Percentiles rank a stretch among this genome's conserved stretches.
phyloP scores from a whole-genome alignment of 306 rosid species.

The Mimosa pudica region DNA sequence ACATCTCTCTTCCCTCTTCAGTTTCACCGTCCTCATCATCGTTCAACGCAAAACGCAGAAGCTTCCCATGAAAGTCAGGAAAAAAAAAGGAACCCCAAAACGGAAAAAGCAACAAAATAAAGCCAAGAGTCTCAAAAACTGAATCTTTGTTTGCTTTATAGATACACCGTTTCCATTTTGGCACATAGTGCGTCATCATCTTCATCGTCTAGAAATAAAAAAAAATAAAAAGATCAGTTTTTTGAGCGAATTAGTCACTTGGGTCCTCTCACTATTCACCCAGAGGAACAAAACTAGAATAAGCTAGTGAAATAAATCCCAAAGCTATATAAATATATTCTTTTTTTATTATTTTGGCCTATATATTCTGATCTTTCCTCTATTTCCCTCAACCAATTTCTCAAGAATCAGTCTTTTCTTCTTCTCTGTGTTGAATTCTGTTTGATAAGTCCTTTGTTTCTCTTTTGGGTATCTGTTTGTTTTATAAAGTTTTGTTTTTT shows the following conservation, averaged over 20 bases:
- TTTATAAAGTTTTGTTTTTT: neutral
- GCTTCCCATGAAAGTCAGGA: neutral
- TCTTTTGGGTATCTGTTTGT: neutral
- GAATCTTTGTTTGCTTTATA: neutral
- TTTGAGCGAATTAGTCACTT: neutral
- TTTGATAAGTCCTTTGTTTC: neutral
- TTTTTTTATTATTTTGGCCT: constrained; percentile 3
- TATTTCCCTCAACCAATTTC: neutral
- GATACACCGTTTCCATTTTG: constrained; percentile 12
- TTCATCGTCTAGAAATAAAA: neutral
- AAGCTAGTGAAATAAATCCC: neutral
- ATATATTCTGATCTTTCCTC: neutral
- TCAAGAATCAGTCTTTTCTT: neutral
- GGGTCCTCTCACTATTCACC: neutral
- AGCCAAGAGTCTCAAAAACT: neutral
- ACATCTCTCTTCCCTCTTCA: neutral
- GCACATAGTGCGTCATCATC: constrained; percentile 21
- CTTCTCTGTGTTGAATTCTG: neutral
- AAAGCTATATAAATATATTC: neutral
- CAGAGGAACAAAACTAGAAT: neutral
- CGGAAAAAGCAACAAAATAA: neutral
- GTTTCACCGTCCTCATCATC: neutral
- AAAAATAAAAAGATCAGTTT: neutral
- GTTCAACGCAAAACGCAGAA: neutral
- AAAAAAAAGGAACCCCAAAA: neutral